Evolutionary conservation across 208 protist species (phyloP).

Genomic region (Leishmania lainsoni): DNA sequence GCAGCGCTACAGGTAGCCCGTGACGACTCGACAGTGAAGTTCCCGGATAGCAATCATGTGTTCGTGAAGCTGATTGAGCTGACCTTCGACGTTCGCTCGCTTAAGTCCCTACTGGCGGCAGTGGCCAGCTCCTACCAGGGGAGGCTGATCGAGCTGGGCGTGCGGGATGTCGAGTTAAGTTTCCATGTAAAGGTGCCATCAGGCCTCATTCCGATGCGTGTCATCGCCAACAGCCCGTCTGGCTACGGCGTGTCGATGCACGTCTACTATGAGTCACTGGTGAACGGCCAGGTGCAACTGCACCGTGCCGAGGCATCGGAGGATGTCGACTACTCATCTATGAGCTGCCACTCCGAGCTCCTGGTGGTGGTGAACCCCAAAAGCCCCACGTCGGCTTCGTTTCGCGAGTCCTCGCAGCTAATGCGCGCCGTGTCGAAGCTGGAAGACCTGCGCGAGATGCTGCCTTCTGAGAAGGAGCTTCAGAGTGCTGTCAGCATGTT

Average conservation of each 20-base stretch:
- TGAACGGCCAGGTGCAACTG: constrained; percentile 54
- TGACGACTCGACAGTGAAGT: constrained; percentile 66
- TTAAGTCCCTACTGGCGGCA: constrained; percentile 52
- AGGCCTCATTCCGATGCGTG: constrained; percentile 81
- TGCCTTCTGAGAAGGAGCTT: constrained; percentile 37
- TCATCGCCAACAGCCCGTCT: constrained; percentile 80
- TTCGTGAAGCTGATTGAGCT: constrained; percentile 88
- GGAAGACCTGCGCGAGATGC: constrained; percentile 33
- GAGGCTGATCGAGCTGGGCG: constrained; percentile 62
- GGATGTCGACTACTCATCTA: constrained; percentile 48
- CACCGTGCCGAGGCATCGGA: constrained; percentile 74
- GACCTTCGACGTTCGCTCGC: constrained; percentile 61
- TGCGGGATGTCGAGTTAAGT: constrained; percentile 85
- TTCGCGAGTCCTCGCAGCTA: constrained; percentile 13
- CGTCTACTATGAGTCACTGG: constrained; percentile 83
- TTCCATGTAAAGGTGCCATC: constrained; percentile 59
- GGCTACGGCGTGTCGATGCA: constrained; percentile 79
- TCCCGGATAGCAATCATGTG: constrained; percentile 79
- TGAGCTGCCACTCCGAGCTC: constrained; percentile 34
- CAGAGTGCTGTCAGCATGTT: not conserved
- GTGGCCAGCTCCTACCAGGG: constrained; percentile 66
- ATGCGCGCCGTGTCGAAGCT: constrained; percentile 38
- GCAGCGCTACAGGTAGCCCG: constrained; percentile 75
- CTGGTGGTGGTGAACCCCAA: constrained; percentile 39
- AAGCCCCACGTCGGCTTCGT: constrained; percentile 6